Base-by-base conservation (phyloP, 164 flowering plant species). In the Liquidambar formosana region DNA sequence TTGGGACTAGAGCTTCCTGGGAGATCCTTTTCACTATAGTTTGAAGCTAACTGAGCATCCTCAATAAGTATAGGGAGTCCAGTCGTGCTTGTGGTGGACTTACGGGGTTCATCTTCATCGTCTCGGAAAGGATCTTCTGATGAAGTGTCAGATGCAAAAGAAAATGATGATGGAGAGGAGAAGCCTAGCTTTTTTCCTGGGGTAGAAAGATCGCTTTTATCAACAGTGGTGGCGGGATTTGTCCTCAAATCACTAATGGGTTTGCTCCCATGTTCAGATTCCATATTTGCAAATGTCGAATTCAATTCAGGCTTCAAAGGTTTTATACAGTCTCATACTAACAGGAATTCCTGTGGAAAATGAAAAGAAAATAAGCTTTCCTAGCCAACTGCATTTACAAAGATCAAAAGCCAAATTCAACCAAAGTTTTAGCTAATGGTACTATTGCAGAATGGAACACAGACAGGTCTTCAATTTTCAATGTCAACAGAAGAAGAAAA, bases 271-370 rank as follows among this genome's bases (percentile, higher is more conserved):
- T 65, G 28, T 65, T 58, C 60, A 54, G 67, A 33, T 45, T 76
- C 79, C 79, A 72, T 76, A 23, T 16, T 64, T 64, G 61, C 8
- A 65, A 41, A 62, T 6, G 60, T 62, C 59, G 65, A 1, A 27
- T 14, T n/a, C 60, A 11, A 44, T 45, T 66, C 54, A 54, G 47
- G 53, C 38, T 66, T 52, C 15, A 46, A 26, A 57, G 54, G 10
- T 25, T 26, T 70, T 45, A 49, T 27, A 51, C 19, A 18, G 19
- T 49, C 4, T 18, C 5, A 5, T 13, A n/a, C 10, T 43, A 64
- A 64, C 57, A 64, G 22, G 19, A 43, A 49, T 1, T 41, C 41
- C 15, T 8, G 15, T 10, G 16, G 15, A 66, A 47, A 64, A 18
- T 47, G 3, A 45, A 49, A 16, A 51, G 38, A 65, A 52, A 13